Conservation (phyloP, 2,329 filamentous ascomycete genomes). For the Aspergillus intermedius region DNA sequence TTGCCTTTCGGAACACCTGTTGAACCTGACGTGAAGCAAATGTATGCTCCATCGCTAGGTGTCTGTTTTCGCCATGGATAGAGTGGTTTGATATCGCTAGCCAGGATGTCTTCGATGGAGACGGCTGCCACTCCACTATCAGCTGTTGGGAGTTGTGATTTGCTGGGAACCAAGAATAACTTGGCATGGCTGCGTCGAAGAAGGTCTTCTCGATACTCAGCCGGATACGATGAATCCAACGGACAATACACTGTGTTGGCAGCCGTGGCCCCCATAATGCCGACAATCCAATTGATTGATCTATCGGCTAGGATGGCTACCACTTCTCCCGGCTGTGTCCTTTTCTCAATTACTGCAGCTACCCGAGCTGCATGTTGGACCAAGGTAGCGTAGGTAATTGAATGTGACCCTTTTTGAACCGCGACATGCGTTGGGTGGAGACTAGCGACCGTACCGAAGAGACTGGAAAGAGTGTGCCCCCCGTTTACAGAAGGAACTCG, state of each 20-base stretch:
- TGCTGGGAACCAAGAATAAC: constrained; percentile 1
- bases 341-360: constrained; percentile 3
- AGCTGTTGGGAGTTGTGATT: neutral
- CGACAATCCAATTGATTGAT: constrained; percentile 12
- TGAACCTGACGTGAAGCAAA: constrained; percentile 41
- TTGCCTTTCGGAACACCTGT: constrained; percentile 11
- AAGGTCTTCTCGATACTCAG: neutral
- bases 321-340: constrained; percentile 2
- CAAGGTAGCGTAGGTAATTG: constrained; percentile 4
- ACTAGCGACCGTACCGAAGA: neutral
- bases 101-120: neutral
- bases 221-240: constrained; percentile 10
- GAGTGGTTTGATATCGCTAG: neutral
- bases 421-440: neutral
- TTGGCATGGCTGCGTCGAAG: neutral
- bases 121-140: neutral
- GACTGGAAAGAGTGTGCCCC: neutral
- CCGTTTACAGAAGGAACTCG: neutral
- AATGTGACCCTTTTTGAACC: neutral
- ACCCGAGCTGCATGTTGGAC: neutral
- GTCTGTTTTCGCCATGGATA: neutral
- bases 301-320: constrained; percentile 9
- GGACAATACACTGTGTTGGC: constrained; percentile 13
- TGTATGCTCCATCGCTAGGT: constrained; percentile 24
- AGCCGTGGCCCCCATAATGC: constrained; percentile 4